Evolutionary conservation across 2,329 filamentous ascomycete species (phyloP).

Genomic region (Neophaeococcomyces mojaviensis): DNA sequence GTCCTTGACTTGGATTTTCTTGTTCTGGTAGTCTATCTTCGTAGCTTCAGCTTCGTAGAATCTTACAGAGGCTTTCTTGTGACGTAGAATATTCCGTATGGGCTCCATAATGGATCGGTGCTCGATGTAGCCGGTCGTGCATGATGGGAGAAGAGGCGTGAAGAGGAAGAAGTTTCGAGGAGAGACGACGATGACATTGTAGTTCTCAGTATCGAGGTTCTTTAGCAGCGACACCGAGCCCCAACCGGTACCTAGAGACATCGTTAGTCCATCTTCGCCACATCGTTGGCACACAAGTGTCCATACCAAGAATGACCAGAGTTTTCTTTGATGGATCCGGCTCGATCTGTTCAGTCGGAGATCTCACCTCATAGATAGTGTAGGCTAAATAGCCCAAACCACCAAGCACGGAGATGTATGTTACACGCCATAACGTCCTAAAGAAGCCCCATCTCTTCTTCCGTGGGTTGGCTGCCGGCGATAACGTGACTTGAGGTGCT

Average conservation of each 20-base stretch:
- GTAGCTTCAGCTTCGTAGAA: conserved; percentile 96
- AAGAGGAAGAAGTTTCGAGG: conserved; percentile 99
- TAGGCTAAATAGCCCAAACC: conserved; percentile 67
- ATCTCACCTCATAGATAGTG: conserved; percentile 71
- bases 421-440: conserved; percentile 74
- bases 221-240: conserved; percentile 92
- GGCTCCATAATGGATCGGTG: conserved; percentile 99
- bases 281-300: conserved; percentile 26
- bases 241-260: conserved; percentile 76
- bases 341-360: conserved; percentile 70
- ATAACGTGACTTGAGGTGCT: conserved; percentile 32
- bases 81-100: conserved; percentile 86
- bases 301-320: conserved; percentile 76
- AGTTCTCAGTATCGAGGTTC: conserved; percentile 97
- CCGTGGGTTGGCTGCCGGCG: conserved; percentile 30
- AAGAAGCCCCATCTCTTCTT: conserved; percentile 61
- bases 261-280: conserved; percentile 16
- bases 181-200: conserved; percentile 96
- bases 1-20: conserved; percentile 81
- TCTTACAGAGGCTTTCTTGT: conserved; percentile 88
- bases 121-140: conserved; percentile 94
- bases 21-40: conserved; percentile 87
- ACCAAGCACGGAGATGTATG: conserved; percentile 66
- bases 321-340: conserved; percentile 93
- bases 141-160: conserved; percentile 92